Base-by-base conservation (phyloP, 352 stramenopile genomes). In the Aphanomyces stellatus region DNA sequence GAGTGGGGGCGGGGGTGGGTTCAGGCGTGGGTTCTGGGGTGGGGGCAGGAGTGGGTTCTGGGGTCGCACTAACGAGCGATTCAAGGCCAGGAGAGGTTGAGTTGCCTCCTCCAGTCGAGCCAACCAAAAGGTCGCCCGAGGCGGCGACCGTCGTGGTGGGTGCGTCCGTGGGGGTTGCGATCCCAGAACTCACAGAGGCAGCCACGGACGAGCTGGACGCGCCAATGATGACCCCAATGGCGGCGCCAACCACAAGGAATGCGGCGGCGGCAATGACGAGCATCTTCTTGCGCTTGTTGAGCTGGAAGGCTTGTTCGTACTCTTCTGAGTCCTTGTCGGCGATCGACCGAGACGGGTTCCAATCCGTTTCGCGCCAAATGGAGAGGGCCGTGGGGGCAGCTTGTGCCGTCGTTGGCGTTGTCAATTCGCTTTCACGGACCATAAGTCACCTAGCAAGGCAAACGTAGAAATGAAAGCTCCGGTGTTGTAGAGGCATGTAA, bases 141-240 rank as follows among this genome's bases (percentile, higher is more conserved):
- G 17, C 2, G 13, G 8, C 25, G 17, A 2, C 19, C 10, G 24
- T 53, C 19, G 46, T 53, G 28, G 33, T 7, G 2, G 30, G 30
- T 40, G 51, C 27, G 10, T 17, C 25, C 40, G 55, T 35, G 15
- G 11, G 15, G 28, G 49, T 7, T 30, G 49, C 1, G 25, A 57
- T 13, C 6, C 17, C 25, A 22, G 55, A 64, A 19, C n/a, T 34
- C 15, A 25, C 55, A 43, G 31, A 40, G 19, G 25, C 30, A 57
- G 22, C 30, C 11, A 24, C n/a, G 0, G 80, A 87, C 57, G 88
- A 88, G 0, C 79, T 89, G 25, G 80, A 88, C 0, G 79, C 81
- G 0, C 81, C 83, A 3, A 90, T 68, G 10, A 90, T 46, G 24
- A 89, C 77, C 5, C 80, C 81, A 10, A 79, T 64, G 35, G 31